Conservation (phyloP, 1,284 basidiomycete species). For the Golubevia sp. region DNA sequence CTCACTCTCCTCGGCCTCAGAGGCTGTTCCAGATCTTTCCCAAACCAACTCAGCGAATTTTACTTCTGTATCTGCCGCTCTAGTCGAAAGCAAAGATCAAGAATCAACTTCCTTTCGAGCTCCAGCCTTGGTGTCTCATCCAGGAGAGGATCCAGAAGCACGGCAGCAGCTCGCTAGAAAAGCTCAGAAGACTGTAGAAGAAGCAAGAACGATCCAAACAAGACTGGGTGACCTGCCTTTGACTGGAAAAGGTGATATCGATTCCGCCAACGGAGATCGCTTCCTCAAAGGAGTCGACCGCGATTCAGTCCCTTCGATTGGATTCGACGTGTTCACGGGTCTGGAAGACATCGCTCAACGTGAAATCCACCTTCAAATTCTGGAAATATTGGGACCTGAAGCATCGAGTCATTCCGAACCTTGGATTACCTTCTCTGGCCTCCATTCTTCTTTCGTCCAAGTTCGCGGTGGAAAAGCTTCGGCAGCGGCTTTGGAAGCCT, state of each 20-base stretch:
- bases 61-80: constrained; percentile 5
- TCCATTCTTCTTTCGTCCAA: not conserved
- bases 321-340: not conserved
- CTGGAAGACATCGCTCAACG: constrained; percentile 47
- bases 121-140: not conserved
- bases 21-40: constrained; percentile 3
- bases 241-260: not conserved
- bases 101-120: not conserved
- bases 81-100: not conserved
- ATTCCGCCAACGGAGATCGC: too few species aligned
- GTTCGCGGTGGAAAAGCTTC: constrained; percentile 1
- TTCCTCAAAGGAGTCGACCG: constrained; percentile 9
- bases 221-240: not conserved
- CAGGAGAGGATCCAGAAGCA: not conserved
- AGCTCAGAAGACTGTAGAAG: not conserved
- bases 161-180: not conserved
- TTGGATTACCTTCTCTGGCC: not conserved
- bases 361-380: constrained; percentile 19
- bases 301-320: constrained; percentile 16
- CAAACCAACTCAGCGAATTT: not conserved
- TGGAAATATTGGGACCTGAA: constrained; percentile 1
- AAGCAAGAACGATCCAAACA: not conserved
- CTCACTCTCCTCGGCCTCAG: too few species aligned
- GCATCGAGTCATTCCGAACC: not conserved
- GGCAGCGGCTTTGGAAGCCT: not conserved